Conservation (phyloP, 1,284 basidiomycete species). For the Leccinum fallax region DNA sequence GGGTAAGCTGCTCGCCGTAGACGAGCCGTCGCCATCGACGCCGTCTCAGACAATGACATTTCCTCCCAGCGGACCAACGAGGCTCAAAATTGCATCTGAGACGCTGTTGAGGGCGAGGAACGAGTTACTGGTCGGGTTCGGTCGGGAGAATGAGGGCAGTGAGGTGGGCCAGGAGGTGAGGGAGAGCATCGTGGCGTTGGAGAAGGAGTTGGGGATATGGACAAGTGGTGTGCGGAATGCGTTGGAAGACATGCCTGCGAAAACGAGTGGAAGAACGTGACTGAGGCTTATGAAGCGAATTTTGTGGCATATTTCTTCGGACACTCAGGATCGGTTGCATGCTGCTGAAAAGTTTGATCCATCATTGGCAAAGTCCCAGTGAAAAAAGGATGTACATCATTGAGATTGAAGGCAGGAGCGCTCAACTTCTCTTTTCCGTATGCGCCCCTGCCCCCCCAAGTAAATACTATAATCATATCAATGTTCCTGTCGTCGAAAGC, state of each 20-base stretch:
- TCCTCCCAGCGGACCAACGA: conserved; percentile 44
- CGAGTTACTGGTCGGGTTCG: conserved; percentile 63
- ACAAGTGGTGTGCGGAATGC: conserved; percentile 36
- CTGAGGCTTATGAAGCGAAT: background rate
- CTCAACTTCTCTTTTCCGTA: too few species aligned
- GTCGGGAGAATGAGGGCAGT: conserved; percentile 45
- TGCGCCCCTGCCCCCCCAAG: too few species aligned
- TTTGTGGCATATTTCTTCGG: too few species aligned
- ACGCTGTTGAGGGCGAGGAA: conserved; percentile 61
- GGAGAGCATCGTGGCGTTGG: conserved; percentile 55
- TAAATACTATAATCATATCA: too few species aligned
- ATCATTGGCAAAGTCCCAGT: too few species aligned
- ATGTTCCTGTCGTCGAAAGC: too few species aligned
- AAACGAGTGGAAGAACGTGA: too few species aligned
- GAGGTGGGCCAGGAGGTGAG: conserved; percentile 59
- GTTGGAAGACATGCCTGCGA: conserved; percentile 22
- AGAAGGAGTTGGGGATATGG: conserved; percentile 73
- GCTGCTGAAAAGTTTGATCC: too few species aligned
- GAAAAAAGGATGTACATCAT: too few species aligned
- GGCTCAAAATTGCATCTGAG: conserved; percentile 65
- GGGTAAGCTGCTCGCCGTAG: conserved; percentile 79
- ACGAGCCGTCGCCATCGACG: conserved; percentile 54
- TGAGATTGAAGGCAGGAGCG: too few species aligned
- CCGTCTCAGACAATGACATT: background rate
- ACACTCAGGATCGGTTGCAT: too few species aligned